Conservation (phyloP, 192 early-diverging fungal species). For the Entrophospora sp. region DNA sequence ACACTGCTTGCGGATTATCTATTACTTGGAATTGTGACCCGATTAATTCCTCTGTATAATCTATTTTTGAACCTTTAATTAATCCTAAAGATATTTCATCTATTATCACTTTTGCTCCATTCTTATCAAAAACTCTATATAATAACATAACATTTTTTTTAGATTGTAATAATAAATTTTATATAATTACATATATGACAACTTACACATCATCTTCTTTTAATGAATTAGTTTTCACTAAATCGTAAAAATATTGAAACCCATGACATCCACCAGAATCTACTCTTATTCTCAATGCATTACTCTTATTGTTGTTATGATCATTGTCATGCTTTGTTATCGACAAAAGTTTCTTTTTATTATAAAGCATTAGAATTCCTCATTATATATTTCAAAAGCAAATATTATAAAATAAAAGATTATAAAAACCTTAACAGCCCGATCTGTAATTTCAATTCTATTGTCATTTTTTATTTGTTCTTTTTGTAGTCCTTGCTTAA, state of each 20-base stretch:
- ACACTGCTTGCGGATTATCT: conserved; percentile 63
- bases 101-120: conserved; percentile 61
- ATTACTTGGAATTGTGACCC: conserved; percentile 68
- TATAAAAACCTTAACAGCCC: too few species aligned
- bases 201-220: conserved; percentile 61
- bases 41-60: conserved; percentile 71
- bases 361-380: too few species aligned
- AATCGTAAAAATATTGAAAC: conserved; percentile 72
- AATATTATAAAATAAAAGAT: too few species aligned
- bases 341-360: too few species aligned
- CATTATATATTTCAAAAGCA: too few species aligned
- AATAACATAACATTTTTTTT: too few species aligned
- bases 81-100: conserved; percentile 65
- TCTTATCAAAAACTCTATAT: conserved; percentile 52
- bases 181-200: too few species aligned
- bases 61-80: conserved; percentile 63
- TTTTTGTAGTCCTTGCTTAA: too few species aligned
- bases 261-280: conserved; percentile 84
- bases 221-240: conserved; percentile 44
- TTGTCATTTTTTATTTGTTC: too few species aligned
- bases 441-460: too few species aligned
- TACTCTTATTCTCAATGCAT: conserved; percentile 59
- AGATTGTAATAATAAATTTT: too few species aligned
- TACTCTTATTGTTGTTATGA: conserved; percentile 38
- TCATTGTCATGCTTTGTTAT: too few species aligned